Percentiles rank a stretch among this genome's conserved stretches.
Conservation (phyloP, 2,329 filamentous ascomycete species). For the Alternaria gansuensis region DNA sequence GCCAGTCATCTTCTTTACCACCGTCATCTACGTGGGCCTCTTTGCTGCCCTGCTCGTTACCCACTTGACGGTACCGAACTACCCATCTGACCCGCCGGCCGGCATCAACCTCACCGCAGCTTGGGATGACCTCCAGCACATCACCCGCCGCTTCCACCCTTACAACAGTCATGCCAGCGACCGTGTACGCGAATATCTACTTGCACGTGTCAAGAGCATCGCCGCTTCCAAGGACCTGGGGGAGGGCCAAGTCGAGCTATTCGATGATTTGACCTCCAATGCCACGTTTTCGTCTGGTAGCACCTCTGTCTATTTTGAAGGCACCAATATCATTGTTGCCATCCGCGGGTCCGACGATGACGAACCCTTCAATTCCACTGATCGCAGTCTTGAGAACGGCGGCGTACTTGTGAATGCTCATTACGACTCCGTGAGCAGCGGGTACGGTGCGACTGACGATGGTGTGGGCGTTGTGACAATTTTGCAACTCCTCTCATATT, state of each 20-base stretch:
- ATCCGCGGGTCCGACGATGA: constrained; percentile 80
- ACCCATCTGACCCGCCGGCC: constrained; percentile 63
- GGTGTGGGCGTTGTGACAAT: constrained; percentile 88
- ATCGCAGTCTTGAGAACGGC: constrained; percentile 63
- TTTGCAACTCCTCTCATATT: constrained; percentile 86
- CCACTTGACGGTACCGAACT: constrained; percentile 77
- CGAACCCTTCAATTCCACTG: constrained; percentile 73
- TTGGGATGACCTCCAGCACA: constrained; percentile 80
- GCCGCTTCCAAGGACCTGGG: constrained; percentile 64
- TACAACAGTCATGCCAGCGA: constrained; percentile 90
- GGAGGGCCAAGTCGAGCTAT: constrained; percentile 66
- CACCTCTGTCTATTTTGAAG: constrained; percentile 81
- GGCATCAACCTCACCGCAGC: constrained; percentile 86
- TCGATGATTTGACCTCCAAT: constrained; percentile 82
- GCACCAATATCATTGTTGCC: constrained; percentile 90
- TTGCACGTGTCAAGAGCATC: constrained; percentile 75
- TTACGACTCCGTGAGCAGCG: constrained; percentile 92
- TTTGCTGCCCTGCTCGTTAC: constrained; percentile 75
- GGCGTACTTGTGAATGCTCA: constrained; percentile 94
- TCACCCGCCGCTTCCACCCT: constrained; percentile 82
- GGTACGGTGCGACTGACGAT: constrained; percentile 92
- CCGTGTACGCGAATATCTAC: constrained; percentile 76
- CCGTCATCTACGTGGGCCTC: constrained; percentile 78
- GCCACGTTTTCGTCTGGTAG: constrained; percentile 70
- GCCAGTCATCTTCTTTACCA: constrained; percentile 82